Conservation (phyloP, 202 grass and related monocot species). For the Setaria italica region DNA sequence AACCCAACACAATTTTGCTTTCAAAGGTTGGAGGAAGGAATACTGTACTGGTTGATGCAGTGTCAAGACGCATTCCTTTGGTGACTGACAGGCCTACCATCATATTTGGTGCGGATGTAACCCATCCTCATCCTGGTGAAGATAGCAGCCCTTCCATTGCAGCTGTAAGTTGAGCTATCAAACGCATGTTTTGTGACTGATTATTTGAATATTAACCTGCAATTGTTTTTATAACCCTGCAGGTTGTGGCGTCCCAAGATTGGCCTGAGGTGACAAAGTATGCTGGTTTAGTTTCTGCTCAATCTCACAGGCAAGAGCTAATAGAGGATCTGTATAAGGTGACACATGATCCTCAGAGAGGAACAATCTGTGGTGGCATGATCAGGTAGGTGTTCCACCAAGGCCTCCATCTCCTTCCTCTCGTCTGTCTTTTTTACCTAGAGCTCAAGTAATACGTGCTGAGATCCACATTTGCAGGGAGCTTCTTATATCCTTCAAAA, state of each 20-base stretch:
- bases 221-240: conserved; percentile 32
- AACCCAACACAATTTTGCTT: not conserved
- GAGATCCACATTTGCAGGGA: conserved; percentile 59
- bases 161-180: conserved; percentile 58
- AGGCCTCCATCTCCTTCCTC: not conserved
- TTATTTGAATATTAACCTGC: not conserved
- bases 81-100: conserved; percentile 91
- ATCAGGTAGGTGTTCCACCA: conserved; percentile 66
- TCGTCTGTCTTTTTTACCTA: not conserved
- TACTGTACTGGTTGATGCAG: conserved; percentile 81
- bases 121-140: conserved; percentile 94
- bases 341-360: conserved; percentile 75
- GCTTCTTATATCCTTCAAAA: conserved; percentile 79
- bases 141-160: conserved; percentile 95
- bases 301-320: conserved; percentile 86
- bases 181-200: conserved; percentile 9
- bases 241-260: conserved; percentile 97
- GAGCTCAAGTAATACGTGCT: not conserved
- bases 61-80: conserved; percentile 75
- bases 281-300: conserved; percentile 89
- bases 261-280: conserved; percentile 97
- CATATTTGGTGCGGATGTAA: conserved; percentile 95
- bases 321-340: conserved; percentile 92
- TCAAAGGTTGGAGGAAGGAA: conserved; percentile 88
- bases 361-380: conserved; percentile 79